These are phyloP conservation scores for Ganoderma lingzhi DNA, from an alignment of 1,284 basidiomycete genomes.

Conservation along the genomic window DNA sequence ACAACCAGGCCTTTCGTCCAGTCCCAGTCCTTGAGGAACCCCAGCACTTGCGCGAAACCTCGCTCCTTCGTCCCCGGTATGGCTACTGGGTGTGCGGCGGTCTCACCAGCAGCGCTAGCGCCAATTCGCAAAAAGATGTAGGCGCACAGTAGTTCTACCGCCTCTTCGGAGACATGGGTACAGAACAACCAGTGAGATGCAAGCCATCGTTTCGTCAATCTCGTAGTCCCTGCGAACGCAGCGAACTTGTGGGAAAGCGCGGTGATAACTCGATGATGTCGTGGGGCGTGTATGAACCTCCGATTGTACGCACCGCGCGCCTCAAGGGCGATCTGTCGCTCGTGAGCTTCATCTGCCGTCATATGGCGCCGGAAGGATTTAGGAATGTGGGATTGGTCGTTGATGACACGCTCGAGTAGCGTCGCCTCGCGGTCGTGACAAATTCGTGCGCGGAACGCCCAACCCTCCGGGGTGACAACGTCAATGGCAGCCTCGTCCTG, in stretches of 20 bases:
- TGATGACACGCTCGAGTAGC: slow-evolving; percentile 78
- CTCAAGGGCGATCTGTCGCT: slow-evolving; percentile 64
- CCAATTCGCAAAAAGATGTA: slow-evolving; percentile 59
- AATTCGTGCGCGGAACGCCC: slow-evolving; percentile 87
- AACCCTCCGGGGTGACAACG: slow-evolving; percentile 83
- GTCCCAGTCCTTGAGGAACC: slow-evolving; percentile 85
- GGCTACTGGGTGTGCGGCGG: slow-evolving; percentile 28
- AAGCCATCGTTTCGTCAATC: slow-evolving; percentile 94
- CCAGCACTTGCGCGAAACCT: slow-evolving; percentile 84
- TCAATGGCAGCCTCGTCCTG: slow-evolving; percentile 82
- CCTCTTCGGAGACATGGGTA: slow-evolving; percentile 77
- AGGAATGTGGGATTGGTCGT: slow-evolving; percentile 49
- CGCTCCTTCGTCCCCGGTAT: slow-evolving; percentile 77
- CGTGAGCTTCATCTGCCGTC: slow-evolving; percentile 48
- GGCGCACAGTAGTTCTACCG: slow-evolving; percentile 87
- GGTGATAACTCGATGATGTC: slow-evolving; percentile 88
- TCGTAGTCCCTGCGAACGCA: slow-evolving; percentile 85
- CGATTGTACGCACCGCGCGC: slow-evolving; percentile 73
- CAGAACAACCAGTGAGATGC: slow-evolving; percentile 88
- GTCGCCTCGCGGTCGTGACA: slow-evolving; percentile 89
- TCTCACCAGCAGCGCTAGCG: slow-evolving; percentile 31
- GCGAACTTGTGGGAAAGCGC: slow-evolving; percentile 83
- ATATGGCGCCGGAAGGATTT: slow-evolving; percentile 47
- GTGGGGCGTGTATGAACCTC: slow-evolving; percentile 81
- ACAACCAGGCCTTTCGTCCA: slow-evolving; percentile 77